Conservation (phyloP, 192 early-diverging fungal species). For the Linnemannia exigua region DNA sequence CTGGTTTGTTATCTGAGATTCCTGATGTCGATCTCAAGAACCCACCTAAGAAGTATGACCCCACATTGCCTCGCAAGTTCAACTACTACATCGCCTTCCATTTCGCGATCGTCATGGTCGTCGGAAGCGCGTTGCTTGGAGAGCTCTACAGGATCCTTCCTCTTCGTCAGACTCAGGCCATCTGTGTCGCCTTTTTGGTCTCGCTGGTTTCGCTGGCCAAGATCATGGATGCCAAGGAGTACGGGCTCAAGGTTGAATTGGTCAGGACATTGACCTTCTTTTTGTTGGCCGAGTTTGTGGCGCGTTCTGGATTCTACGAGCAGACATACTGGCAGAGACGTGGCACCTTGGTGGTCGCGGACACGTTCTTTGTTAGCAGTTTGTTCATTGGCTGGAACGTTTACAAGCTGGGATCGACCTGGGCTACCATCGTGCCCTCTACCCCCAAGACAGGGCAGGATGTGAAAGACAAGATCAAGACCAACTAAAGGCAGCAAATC, state of each 20-base stretch:
- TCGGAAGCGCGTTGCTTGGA: constrained; percentile 38
- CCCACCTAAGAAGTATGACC: constrained; percentile 63
- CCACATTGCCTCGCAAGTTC: constrained; percentile 53
- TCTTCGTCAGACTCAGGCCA: constrained; percentile 37
- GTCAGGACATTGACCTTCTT: constrained; percentile 35
- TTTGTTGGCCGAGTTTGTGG: constrained; percentile 48
- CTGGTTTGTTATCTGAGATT: constrained; percentile 59
- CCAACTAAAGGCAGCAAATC: constrained; percentile 18
- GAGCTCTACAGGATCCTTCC: constrained; percentile 54
- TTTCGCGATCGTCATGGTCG: constrained; percentile 48
- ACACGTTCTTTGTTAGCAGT: constrained; percentile 46
- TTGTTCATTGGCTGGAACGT: constrained; percentile 56
- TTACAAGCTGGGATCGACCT: constrained; percentile 50
- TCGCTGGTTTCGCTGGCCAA: constrained; percentile 38
- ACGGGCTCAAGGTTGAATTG: constrained; percentile 46
- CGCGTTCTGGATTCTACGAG: constrained; percentile 39
- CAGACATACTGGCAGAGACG: constrained; percentile 56
- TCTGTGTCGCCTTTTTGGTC: constrained; percentile 33
- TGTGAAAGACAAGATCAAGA: constrained; percentile 29
- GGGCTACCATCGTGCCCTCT: constrained; percentile 15
- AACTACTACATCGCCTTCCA: constrained; percentile 60
- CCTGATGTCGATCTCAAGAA: constrained; percentile 59
- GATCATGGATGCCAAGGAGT: constrained; percentile 53
- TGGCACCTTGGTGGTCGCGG: constrained; percentile 37
- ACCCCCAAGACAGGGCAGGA: neutral